Evolutionary conservation across 306 rosid genomes (phyloP).

Genomic region (Morella rubra): DNA sequence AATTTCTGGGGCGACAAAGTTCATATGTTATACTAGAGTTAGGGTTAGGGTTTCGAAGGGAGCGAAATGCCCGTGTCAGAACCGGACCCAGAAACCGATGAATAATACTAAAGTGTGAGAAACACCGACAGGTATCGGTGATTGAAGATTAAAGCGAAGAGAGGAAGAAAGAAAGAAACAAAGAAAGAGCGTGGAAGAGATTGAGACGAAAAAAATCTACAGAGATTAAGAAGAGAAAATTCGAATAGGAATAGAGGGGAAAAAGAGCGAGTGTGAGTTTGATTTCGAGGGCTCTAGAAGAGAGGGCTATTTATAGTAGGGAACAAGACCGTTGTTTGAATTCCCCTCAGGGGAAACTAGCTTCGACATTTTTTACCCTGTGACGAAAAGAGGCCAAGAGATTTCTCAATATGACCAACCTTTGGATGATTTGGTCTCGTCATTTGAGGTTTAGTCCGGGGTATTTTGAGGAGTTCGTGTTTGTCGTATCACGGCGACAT

Average conservation of each 20-base stretch:
- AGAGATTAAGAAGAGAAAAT: too few species aligned
- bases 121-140: too few species aligned
- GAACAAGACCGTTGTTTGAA: slow-evolving; percentile 10
- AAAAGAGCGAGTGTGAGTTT: neutral
- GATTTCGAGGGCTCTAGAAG: slow-evolving; percentile 28
- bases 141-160: too few species aligned
- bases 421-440: accelerated
- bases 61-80: too few species aligned
- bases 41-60: neutral
- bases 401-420: neutral
- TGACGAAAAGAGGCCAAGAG: neutral
- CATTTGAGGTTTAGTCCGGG: neutral
- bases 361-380: neutral
- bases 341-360: slow-evolving; percentile 2
- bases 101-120: too few species aligned
- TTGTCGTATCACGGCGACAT: neutral
- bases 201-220: too few species aligned
- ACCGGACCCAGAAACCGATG: too few species aligned
- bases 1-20: neutral
- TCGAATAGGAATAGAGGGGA: neutral
- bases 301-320: neutral
- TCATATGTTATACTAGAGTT: neutral
- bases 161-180: too few species aligned
- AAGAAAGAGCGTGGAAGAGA: too few species aligned
- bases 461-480: neutral